Base-by-base conservation (phyloP, 164 flowering plant species). In the Umbellularia californica region DNA sequence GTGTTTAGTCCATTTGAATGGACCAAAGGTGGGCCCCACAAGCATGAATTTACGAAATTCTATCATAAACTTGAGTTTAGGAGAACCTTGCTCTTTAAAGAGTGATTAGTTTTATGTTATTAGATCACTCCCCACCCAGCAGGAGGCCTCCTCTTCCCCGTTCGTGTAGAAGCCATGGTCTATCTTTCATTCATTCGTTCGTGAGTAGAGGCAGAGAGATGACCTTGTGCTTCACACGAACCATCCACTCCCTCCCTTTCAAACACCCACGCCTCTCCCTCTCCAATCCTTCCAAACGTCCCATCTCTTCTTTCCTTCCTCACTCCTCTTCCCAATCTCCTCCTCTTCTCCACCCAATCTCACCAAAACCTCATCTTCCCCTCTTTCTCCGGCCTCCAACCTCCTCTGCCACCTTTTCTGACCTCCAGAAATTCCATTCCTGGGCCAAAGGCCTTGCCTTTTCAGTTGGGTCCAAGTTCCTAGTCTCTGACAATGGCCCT, bases 391-490 rank as follows among this genome's bases (percentile, higher is more conserved):
- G 89, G 68, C 88, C 95, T 17, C 84, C 92, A 12, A 77, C 67
- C 3, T 72, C 75, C 90, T 75, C 88, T 3, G 71, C 88, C 19
- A 74, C 93, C 58, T n/a, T 83, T 13, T 75, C 84, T 3, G 94
- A 91, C 77, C 85, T 93, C 68, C 78, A 75, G 41, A 82, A 83
- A 75, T 95, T 91, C 89, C 83, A 82, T 7, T 33, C 74, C 19
- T 95, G 98, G 98, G 98, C 99, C 28, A 84, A 86, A 74, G 68
- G 22, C 72, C 86, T 91, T 23, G 82, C 87, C 69, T 72, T 84
- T 65, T 85, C 95, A 0, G 88, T 87, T 19, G 96, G 94, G 23
- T 82, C 95, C 65, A 74, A 87, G 50, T 90, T 90, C 75, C 70
- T 41, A 7, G 79, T 80, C 70, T 51, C 78, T 1, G 98, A 92